Conservation (phyloP, 371 early-diverging fungal genomes). For the Amoeboradix gromovi region DNA sequence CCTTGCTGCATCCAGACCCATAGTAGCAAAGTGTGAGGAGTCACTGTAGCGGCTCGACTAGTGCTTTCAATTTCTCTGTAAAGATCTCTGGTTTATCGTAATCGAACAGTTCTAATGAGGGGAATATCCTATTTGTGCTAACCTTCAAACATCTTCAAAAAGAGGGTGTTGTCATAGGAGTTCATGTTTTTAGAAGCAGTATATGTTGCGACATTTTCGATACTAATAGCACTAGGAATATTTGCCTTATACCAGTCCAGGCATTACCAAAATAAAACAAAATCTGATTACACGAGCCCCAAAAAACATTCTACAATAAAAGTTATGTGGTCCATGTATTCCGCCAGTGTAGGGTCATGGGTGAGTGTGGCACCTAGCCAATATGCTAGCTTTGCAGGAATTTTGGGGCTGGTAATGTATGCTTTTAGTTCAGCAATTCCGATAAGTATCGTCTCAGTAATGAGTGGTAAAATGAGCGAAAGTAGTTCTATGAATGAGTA, state of each 20-base stretch:
- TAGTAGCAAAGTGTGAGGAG: too few relatives aligned
- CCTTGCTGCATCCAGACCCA: too few relatives aligned
- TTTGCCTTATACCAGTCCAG: not conserved
- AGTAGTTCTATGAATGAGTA: constrained; percentile 15
- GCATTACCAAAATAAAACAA: not conserved
- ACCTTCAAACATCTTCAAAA: too few relatives aligned
- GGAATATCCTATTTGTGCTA: too few relatives aligned
- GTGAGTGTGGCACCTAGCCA: constrained; percentile 8
- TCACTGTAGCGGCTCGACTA: too few relatives aligned
- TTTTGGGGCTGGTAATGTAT: constrained; percentile 19
- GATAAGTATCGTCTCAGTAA: constrained; percentile 16
- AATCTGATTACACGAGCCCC: not conserved
- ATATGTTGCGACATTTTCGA: not conserved
- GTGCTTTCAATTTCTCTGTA: too few relatives aligned
- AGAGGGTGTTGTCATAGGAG: too few relatives aligned
- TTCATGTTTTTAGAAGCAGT: not conserved
- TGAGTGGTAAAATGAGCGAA: constrained; percentile 13
- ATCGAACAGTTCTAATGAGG: too few relatives aligned
- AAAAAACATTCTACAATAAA: not conserved
- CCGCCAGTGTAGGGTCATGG: not conserved
- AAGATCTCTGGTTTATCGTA: too few relatives aligned
- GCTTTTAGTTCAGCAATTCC: constrained; percentile 22
- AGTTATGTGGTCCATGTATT: not conserved
- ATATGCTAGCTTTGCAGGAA: constrained; percentile 15
- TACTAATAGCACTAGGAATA: not conserved